Percentiles rank a stretch among this genome's conserved stretches.
Evolutionary conservation across 2,329 filamentous ascomycete genomes (phyloP).

Genomic region (Aspergillus aculeatus): DNA sequence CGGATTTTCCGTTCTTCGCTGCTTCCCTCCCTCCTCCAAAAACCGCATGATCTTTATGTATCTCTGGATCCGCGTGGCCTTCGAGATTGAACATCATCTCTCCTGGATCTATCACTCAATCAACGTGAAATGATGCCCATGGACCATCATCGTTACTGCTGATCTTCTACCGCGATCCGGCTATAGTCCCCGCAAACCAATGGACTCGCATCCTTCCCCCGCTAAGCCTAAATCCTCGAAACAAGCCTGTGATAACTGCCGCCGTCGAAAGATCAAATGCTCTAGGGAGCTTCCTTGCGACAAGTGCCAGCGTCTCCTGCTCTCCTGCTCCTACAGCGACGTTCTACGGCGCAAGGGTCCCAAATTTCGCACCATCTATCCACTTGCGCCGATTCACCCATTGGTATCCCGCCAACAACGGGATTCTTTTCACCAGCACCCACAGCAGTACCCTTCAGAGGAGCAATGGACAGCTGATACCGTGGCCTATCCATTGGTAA

Average conservation of each 20-base stretch:
- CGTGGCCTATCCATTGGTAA: conserved; percentile 19
- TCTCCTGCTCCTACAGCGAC: conserved; percentile 43
- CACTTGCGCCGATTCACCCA: conserved; percentile 37
- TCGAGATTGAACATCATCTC: not conserved
- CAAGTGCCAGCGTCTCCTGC: conserved; percentile 38
- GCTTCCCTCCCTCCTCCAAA: not conserved
- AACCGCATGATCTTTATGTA: not conserved
- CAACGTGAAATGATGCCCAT: conserved; percentile 7
- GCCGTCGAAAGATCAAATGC: conserved; percentile 46
- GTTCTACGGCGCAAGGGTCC: conserved; percentile 40
- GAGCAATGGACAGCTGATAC: conserved; percentile 21
- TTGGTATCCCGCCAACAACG: conserved; percentile 22
- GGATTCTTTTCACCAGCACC: conserved; percentile 15
- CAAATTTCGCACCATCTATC: conserved; percentile 41
- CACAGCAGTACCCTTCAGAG: conserved; percentile 18
- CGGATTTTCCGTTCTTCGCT: conserved; percentile 13
- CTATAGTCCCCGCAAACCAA: conserved; percentile 10
- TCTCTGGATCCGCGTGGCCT: not conserved
- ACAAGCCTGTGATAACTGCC: conserved; percentile 44
- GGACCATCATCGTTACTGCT: not conserved
- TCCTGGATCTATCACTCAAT: not conserved
- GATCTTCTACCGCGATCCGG: not conserved
- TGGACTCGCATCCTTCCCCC: conserved; percentile 22
- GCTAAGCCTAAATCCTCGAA: conserved; percentile 28
- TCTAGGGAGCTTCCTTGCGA: conserved; percentile 42